Conservation (phyloP, 164 flowering plant genomes). For the Annona squamosa region DNA sequence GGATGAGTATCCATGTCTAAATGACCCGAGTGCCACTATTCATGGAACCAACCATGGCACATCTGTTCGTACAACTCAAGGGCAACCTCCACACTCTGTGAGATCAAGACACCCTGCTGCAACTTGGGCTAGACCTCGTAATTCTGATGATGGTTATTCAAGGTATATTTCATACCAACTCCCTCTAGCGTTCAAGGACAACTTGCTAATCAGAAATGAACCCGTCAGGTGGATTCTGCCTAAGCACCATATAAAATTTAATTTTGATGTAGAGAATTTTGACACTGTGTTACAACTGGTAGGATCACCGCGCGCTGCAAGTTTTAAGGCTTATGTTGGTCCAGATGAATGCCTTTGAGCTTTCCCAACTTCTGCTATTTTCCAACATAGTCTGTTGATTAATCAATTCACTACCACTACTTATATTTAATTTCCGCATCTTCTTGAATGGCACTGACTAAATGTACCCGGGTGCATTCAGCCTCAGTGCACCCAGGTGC, state of each 20-base stretch:
- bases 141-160: constrained; percentile 90
- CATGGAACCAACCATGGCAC: constrained; percentile 34
- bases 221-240: no score
- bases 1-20: constrained; percentile 81
- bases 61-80: constrained; percentile 32
- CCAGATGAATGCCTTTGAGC: no score
- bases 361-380: no score
- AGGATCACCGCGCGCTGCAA: not conserved
- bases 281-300: not conserved
- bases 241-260: no score
- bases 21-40: constrained; percentile 61
- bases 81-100: constrained; percentile 74
- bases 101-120: constrained; percentile 79
- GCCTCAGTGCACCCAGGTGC: no score
- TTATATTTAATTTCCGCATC: no score
- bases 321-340: not conserved
- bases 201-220: not conserved
- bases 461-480: no score
- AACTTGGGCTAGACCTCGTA: constrained; percentile 86
- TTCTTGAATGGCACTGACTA: no score
- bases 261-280: not conserved
- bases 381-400: no score
- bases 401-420: no score
- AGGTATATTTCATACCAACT: constrained; percentile 32
- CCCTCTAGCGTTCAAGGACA: not conserved